Conservation (phyloP, 345 rosid genomes). For the Ailanthus altissimus region DNA sequence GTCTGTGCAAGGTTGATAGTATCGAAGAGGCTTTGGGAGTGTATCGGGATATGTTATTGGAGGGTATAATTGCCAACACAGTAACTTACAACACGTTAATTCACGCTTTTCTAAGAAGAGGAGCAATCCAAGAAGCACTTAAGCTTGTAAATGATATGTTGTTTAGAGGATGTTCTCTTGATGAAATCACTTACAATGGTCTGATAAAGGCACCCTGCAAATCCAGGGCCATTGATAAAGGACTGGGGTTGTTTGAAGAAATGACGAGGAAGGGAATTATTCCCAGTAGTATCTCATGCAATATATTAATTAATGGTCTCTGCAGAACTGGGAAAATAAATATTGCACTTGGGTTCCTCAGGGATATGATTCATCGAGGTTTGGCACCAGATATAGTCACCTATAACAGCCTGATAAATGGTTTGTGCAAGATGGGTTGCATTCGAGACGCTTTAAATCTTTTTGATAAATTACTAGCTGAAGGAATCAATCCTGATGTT, state of each 20-base stretch:
- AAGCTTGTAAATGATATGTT: conserved; percentile 79
- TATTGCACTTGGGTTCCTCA: conserved; percentile 63
- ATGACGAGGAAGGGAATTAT: conserved; percentile 58
- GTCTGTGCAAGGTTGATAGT: conserved; percentile 60
- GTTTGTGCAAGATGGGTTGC: conserved; percentile 65
- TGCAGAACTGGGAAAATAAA: conserved; percentile 63
- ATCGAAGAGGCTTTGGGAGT: conserved; percentile 62
- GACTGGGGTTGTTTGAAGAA: conserved; percentile 74
- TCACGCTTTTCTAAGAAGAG: conserved; percentile 57
- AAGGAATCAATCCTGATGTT: conserved; percentile 72
- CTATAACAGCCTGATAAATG: conserved; percentile 78
- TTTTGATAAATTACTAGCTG: conserved; percentile 59
- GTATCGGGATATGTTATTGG: conserved; percentile 66
- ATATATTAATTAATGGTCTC: conserved; percentile 70
- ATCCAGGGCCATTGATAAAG: conserved; percentile 65
- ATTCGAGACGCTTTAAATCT: conserved; percentile 60
- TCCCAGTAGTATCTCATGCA: conserved; percentile 66
- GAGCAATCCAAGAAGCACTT: conserved; percentile 63
- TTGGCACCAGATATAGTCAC: conserved; percentile 76
- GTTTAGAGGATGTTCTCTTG: conserved; percentile 70
- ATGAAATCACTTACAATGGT: conserved; percentile 73
- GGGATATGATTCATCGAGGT: conserved; percentile 75
- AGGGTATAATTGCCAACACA: conserved; percentile 76
- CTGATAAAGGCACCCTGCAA: conserved; percentile 69
- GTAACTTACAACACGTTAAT: conserved; percentile 82